Evolutionary conservation across 2,329 filamentous ascomycete species (phyloP), one percentile per base, ranked within the genome.

Genomic region (Pseudodiploospora longispora): DNA sequence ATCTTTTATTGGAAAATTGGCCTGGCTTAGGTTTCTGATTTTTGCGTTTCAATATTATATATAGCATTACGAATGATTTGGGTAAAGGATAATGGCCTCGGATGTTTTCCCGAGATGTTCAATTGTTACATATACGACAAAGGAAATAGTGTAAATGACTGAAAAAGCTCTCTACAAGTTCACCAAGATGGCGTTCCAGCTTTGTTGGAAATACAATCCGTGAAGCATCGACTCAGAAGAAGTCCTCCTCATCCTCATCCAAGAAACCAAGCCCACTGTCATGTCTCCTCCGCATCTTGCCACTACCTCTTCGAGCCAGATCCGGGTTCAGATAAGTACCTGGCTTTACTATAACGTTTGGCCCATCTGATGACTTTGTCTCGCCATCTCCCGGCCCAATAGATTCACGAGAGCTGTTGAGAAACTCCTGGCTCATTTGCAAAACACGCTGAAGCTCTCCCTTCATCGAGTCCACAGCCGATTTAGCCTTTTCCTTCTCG

Each of bases 261-360:
- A 78, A 50, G 27, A 80, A 62, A 0, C 74, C 75, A 40, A 80
- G 53, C 0, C 76, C 77, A 43, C 74, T 78, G 55, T 80, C 76
- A 50, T 71, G 68, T 46, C 68, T 65, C 47, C 73, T 68, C 47
- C 64, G 50, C 12, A 44, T 64, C 61, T 69, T 75, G 51, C 49
- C 65, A 28, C 57, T 63, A 28, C 55, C 55, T 27, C 57, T 58
- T 38, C 59, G 59, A 3, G 54, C 56, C 38, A 61, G n/a, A 2
- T 55, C 60, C 1, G 56, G 58, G 4, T 57, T 44, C 6, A 62
- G 35, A 36, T 56, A 52, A 48, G 28, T 47, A 28, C 43, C 56
- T 29, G 10, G 52, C 39, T 32, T 37, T 28, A 27, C 35, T 28
- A 44, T 41, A 3, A 31, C 27, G 3, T n/a, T 12, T 7, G 38